These are phyloP conservation scores for Athelia psychrophila DNA, from an alignment of 1,284 basidiomycete genomes.

Conservation along the genomic window DNA sequence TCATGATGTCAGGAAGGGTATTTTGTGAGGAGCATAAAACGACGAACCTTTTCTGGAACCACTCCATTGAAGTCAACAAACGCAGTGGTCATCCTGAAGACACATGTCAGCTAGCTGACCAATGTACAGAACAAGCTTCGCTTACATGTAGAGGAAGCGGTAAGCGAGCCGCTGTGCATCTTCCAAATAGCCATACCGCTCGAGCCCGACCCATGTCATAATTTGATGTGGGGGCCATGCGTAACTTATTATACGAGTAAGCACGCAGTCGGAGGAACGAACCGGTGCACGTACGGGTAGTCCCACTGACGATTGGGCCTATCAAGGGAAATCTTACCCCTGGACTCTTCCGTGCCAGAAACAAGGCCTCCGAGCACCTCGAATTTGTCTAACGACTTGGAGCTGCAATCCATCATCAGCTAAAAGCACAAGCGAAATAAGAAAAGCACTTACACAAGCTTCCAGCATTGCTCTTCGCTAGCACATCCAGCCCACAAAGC, in stretches of 20 bases:
- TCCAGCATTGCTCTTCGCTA: conserved; percentile 91
- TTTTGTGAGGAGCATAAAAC: conserved; percentile 6
- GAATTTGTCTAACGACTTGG: conserved; percentile 89
- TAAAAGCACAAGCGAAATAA: conserved; percentile 6
- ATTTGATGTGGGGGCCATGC: conserved; percentile 95
- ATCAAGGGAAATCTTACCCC: conserved; percentile 93
- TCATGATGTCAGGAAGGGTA: neutral
- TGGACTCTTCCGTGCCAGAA: conserved; percentile 94
- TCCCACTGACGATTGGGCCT: conserved; percentile 99
- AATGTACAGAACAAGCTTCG: conserved; percentile 8
- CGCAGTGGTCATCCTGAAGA: conserved; percentile 81
- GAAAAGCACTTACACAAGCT: conserved; percentile 71
- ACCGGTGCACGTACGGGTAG: conserved; percentile 62
- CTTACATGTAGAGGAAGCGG: conserved; percentile 94
- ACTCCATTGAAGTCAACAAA: conserved; percentile 97
- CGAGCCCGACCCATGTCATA: conserved; percentile 95
- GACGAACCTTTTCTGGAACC: conserved; percentile 86
- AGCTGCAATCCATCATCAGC: conserved; percentile 39
- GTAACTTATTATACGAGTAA: conserved; percentile 40
- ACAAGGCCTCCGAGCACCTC: conserved; percentile 96
- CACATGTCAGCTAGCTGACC: conserved; percentile 5
- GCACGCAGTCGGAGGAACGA: conserved; percentile 7
- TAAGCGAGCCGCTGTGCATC: conserved; percentile 94
- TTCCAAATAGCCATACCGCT: conserved; percentile 93
- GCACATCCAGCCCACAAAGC: conserved; percentile 97